A percentile compares a stretch with the other conserved stretches of the same genome.
Evolutionary conservation across 495 filamentous ascomycete species (phyloP).

Genomic region (Penicillium fimorum): DNA sequence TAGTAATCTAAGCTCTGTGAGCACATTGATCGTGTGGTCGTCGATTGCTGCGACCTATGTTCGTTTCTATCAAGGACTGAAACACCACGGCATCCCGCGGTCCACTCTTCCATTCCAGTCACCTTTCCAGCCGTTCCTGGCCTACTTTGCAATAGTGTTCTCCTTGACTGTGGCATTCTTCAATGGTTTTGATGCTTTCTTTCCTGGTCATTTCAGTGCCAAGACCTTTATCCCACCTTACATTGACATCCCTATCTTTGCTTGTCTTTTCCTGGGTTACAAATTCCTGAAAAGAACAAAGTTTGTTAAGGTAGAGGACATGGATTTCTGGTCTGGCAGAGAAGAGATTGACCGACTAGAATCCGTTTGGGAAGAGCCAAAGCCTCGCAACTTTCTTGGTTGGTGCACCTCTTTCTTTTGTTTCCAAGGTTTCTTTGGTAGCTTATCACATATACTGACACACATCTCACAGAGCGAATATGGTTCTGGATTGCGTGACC

Average conservation of each 20-base stretch:
- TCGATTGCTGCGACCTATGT: constrained; percentile 53
- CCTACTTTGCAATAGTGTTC: constrained; percentile 48
- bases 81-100: constrained; percentile 44
- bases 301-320: constrained; percentile 49
- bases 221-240: constrained; percentile 36
- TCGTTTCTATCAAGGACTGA: constrained; percentile 52
- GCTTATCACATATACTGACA: neutral
- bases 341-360: constrained; percentile 26
- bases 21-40: constrained; percentile 56
- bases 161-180: constrained; percentile 52
- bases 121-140: constrained; percentile 49
- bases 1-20: constrained; percentile 52
- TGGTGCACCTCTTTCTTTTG: neutral
- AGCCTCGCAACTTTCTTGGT: constrained; percentile 28
- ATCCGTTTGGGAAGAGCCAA: constrained; percentile 22
- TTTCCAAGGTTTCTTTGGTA: neutral
- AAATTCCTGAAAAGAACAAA: constrained; percentile 55
- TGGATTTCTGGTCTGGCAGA: constrained; percentile 40
- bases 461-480: too few species aligned
- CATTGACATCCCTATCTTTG: constrained; percentile 54
- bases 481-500: too few species aligned
- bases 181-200: constrained; percentile 61
- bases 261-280: constrained; percentile 51
- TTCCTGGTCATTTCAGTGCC: constrained; percentile 42
- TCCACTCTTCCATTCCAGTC: constrained; percentile 49